A percentile compares a stretch with the other conserved stretches of the same genome.
phyloP scores from a whole-genome alignment of 1,284 basidiomycete species.

The Ustilago bromivora region DNA sequence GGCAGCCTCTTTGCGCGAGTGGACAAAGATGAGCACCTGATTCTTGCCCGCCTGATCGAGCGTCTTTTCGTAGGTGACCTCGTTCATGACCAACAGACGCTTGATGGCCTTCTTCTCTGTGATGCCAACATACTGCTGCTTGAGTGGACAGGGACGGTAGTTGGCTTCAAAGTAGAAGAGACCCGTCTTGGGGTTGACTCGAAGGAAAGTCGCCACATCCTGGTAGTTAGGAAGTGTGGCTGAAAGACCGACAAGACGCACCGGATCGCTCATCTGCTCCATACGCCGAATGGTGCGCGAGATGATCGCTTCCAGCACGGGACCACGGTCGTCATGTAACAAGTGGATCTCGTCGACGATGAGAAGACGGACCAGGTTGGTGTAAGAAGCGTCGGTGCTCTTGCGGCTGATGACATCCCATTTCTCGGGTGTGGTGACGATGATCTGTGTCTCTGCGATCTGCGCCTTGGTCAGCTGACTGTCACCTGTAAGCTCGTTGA shows the following conservation, averaged over 20 bases:
- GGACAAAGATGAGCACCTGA: slow-evolving; percentile 85
- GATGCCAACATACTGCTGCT: slow-evolving; percentile 96
- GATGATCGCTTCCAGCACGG: slow-evolving; percentile 92
- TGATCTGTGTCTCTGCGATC: slow-evolving; percentile 96
- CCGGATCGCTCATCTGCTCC: slow-evolving; percentile 84
- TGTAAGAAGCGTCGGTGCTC: slow-evolving; percentile 95
- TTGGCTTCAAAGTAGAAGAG: slow-evolving; percentile 94
- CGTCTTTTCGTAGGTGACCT: slow-evolving; percentile 96
- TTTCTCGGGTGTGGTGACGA: slow-evolving; percentile 99
- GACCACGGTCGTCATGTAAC: slow-evolving; percentile 97
- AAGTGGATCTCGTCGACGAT: slow-evolving; percentile 99
- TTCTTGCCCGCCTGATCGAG: slow-evolving; percentile 67
- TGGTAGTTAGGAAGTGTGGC: slow-evolving; percentile 98
- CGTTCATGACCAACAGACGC: slow-evolving; percentile 96
- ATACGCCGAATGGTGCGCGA: slow-evolving; percentile 91
- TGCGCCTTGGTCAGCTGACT: slow-evolving; percentile 98
- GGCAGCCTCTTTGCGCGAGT: slow-evolving; percentile 97
- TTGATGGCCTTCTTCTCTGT: slow-evolving; percentile 99
- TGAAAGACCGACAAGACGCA: slow-evolving; percentile 93
- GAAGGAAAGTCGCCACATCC: slow-evolving; percentile 97
- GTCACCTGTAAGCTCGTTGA: slow-evolving; percentile 96
- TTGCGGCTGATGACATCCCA: slow-evolving; percentile 98
- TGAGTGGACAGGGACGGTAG: slow-evolving; percentile 92
- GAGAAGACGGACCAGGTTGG: slow-evolving; percentile 93
- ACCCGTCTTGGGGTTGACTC: slow-evolving; percentile 90